Percentiles rank a stretch among this genome's conserved stretches.
Evolutionary conservation across 2,329 filamentous ascomycete genomes (phyloP).

Genomic region (Ophiosphaerella korrae): DNA sequence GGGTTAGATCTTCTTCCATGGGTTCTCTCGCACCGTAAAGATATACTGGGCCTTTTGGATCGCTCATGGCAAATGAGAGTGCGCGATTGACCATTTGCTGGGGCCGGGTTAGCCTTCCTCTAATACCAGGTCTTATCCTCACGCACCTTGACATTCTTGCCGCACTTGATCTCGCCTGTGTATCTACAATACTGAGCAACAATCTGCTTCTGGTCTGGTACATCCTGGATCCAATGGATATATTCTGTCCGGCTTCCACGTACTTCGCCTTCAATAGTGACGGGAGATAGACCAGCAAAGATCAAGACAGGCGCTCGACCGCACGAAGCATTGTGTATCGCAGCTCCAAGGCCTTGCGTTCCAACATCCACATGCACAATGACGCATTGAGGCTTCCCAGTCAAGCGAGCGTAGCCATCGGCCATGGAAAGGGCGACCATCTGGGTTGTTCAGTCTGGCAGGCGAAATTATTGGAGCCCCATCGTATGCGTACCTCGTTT

Average conservation of each 20-base stretch:
- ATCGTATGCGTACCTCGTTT: constrained; percentile 64
- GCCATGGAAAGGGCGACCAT: constrained; percentile 88
- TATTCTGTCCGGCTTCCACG: constrained; percentile 75
- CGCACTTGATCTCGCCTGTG: constrained; percentile 79
- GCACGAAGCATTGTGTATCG: constrained; percentile 78
- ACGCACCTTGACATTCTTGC: constrained; percentile 73
- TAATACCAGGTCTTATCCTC: neutral
- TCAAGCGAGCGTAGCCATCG: constrained; percentile 74
- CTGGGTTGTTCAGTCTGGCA: constrained; percentile 47
- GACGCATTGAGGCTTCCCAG: constrained; percentile 74
- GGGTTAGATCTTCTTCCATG: constrained; percentile 78
- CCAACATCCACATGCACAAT: constrained; percentile 83
- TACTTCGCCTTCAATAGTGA: constrained; percentile 77
- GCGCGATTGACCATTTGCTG: constrained; percentile 83
- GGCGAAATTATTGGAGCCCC: neutral
- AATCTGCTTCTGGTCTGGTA: constrained; percentile 80
- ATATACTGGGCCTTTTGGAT: constrained; percentile 81
- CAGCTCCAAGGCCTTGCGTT: constrained; percentile 77
- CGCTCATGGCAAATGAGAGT: constrained; percentile 77
- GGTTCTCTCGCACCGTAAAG: constrained; percentile 78
- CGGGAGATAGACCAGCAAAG: constrained; percentile 78
- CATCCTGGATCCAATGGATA: constrained; percentile 86
- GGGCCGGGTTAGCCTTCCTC: constrained; percentile 7
- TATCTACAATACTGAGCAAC: constrained; percentile 86
- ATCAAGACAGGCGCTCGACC: constrained; percentile 77